phyloP scores from a whole-genome alignment of 1,284 basidiomycete genomes.

The Anthracocystis panici-leucophaei region DNA sequence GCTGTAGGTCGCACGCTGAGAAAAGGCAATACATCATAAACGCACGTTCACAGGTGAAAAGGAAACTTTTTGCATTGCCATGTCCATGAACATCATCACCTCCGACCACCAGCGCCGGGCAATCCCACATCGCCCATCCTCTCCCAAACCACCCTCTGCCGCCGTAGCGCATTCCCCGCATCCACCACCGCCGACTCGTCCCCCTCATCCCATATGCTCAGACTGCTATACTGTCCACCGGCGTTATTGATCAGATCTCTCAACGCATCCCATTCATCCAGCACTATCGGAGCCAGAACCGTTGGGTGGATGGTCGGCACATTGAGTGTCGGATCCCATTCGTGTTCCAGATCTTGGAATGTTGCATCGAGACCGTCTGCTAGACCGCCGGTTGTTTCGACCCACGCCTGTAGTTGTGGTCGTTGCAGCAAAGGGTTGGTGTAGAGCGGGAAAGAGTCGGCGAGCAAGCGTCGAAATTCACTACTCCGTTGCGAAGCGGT shows the following conservation, averaged over 20 bases:
- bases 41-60: too few species aligned
- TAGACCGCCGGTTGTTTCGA: constrained; percentile 20
- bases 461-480: constrained; percentile 25
- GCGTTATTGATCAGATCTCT: constrained; percentile 59
- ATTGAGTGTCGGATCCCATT: constrained; percentile 37
- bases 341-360: constrained; percentile 34
- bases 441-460: constrained; percentile 35
- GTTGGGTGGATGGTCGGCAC: constrained; percentile 49
- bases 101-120: constrained; percentile 4
- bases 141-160: constrained; percentile 40
- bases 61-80: not conserved
- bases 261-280: constrained; percentile 65
- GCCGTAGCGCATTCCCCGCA: constrained; percentile 35
- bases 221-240: constrained; percentile 37
- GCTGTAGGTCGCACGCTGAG: constrained; percentile 1
- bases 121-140: constrained; percentile 24
- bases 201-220: constrained; percentile 40
- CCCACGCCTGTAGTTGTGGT: not conserved
- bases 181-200: constrained; percentile 29
- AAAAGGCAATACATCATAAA: not conserved
- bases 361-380: constrained; percentile 20
- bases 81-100: not conserved
- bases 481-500: constrained; percentile 27
- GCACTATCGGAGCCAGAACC: constrained; percentile 19
- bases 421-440: not conserved